Conservation (phyloP, 441 rosid species). For the Populus trichocarpa region DNA sequence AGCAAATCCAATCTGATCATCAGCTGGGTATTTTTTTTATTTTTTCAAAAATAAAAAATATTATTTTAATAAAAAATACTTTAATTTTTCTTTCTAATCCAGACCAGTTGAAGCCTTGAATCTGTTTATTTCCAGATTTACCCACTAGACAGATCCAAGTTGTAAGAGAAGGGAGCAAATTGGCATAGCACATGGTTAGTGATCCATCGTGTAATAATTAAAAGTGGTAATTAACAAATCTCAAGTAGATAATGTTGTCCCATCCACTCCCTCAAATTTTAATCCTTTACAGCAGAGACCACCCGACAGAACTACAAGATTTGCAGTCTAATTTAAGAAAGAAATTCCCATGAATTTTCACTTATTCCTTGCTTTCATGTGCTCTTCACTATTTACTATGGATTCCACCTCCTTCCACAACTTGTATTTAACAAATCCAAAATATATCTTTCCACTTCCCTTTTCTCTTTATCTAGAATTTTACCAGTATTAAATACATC, state of each 20-base stretch:
- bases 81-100: too few relatives aligned
- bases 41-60: too few relatives aligned
- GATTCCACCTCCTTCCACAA: conserved; percentile 16
- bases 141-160: too few relatives aligned
- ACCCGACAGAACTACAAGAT: conserved; percentile 38
- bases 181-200: not conserved
- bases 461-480: not conserved
- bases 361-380: conserved; percentile 35
- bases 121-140: too few relatives aligned
- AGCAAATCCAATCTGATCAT: too few relatives aligned
- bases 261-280: conserved; percentile 14
- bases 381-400: conserved; percentile 28
- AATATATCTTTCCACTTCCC: not conserved
- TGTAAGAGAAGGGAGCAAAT: too few relatives aligned
- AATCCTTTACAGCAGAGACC: conserved; percentile 28
- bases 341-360: conserved; percentile 13
- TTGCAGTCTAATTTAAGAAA: conserved; percentile 22
- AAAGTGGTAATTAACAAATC: not conserved
- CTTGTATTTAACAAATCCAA: conserved; percentile 16
- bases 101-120: too few relatives aligned
- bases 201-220: not conserved
- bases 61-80: too few relatives aligned
- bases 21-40: too few relatives aligned
- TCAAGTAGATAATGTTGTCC: conserved; percentile 17
- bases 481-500: too few relatives aligned